Base-by-base conservation (phyloP, 2,329 filamentous ascomycete species). In the Colletotrichum salicis region DNA sequence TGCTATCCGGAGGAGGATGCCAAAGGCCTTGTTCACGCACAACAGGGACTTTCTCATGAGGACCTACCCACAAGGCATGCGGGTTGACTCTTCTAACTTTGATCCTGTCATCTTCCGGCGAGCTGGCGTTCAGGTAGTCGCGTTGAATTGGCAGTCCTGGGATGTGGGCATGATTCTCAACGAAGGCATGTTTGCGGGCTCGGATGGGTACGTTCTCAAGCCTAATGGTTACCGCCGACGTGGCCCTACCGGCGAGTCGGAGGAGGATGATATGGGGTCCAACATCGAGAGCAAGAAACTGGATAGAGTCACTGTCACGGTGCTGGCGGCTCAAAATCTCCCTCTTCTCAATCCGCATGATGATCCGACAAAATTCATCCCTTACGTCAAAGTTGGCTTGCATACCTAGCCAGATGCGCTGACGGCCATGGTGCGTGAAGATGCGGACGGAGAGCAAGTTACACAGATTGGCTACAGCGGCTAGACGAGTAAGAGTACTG, bases 161-260 rank as follows among this genome's bases (percentile, higher is more conserved):
- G 95, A 98, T 78, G 92, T 94, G 76, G 95, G 94, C 37, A 97
- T 97, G 92, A 98, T 98, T 95, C 88, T 97, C 13, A 98, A 98
- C 78, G 91, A 96, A 78, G 95, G 90, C 76, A 96, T 97, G 94
- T 97, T 97, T 81, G 88, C 90, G 2, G 93, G 92, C 11, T 94
- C 93, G 0, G 87, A 87, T 15, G 95, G 95, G 29, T 98, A 94
- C 85, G 91, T 96, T 1, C 86, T 97, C 41, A 98, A 98, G 81
- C 95, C 95, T 0, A 83, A 88, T 74, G 93, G 92, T 85, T 78
- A 59, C 19, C 35, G 35, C 19, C 35, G 35, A 11, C 35, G 52
- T 6, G n/a, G 41, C 5, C 19, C 51, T 6, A 7, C 5, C 13
- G 7, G n/a, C 2, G 22, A 22, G 12, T 13, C 29, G 1, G 13